Percentiles rank a stretch among this genome's conserved stretches.
These are phyloP conservation scores for Casuarina equisetifolia DNA, from an alignment of 306 rosid genomes.

Conservation along the genomic window DNA sequence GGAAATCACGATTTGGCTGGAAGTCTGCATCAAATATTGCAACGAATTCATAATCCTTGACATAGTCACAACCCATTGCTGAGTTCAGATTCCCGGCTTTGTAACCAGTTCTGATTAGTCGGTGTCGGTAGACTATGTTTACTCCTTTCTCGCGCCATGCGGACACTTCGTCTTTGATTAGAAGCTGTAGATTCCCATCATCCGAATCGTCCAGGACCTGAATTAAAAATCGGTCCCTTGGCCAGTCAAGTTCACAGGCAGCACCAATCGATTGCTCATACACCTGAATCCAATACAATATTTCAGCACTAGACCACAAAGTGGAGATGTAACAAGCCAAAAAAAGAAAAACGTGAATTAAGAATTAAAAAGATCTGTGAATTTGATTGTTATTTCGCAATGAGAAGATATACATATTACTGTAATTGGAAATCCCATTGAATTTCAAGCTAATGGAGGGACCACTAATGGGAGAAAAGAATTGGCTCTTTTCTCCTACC, in stretches of 20 bases:
- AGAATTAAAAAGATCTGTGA: neutral
- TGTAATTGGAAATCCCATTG: neutral
- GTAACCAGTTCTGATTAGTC: constrained; percentile 91
- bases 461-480: too few species aligned
- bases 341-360: neutral
- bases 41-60: constrained; percentile 83
- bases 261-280: constrained; percentile 89
- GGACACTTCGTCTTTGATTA: constrained; percentile 75
- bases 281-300: constrained; percentile 45
- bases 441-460: neutral
- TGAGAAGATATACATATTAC: neutral
- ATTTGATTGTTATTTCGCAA: neutral
- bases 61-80: constrained; percentile 92
- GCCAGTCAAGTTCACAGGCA: constrained; percentile 94
- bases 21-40: constrained; percentile 97
- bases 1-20: constrained; percentile 91
- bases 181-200: constrained; percentile 63
- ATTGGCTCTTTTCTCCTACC: constrained; percentile 48
- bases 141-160: constrained; percentile 80
- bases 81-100: constrained; percentile 98
- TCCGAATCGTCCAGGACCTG: constrained; percentile 95
- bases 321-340: neutral
- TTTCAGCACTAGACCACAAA: constrained; percentile 20
- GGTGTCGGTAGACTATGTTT: constrained; percentile 81
- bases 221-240: constrained; percentile 72